Evolutionary conservation across 2,329 filamentous ascomycete species (phyloP).

Genomic region (Alternaria sp.): DNA sequence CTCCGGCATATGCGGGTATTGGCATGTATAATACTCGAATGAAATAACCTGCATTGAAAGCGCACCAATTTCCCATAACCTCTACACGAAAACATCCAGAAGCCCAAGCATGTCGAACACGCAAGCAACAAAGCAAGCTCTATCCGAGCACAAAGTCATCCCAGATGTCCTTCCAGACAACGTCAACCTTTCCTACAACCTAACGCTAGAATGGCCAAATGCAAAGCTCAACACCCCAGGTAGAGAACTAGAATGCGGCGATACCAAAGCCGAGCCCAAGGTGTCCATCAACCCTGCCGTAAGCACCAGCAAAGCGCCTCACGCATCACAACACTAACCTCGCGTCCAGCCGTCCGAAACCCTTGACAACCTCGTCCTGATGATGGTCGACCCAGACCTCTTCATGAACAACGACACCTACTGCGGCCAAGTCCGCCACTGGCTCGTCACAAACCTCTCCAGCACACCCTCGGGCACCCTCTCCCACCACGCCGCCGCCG

Average conservation of each 20-base stretch:
- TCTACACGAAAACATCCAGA: too few species aligned
- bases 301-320: background rate
- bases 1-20: background rate
- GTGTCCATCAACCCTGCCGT: slow-evolving; percentile 25
- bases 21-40: background rate
- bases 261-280: slow-evolving; percentile 31
- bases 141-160: slow-evolving; percentile 28
- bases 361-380: slow-evolving; percentile 26
- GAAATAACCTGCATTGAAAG: background rate
- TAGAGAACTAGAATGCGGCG: slow-evolving; percentile 24
- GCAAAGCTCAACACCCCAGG: slow-evolving; percentile 24
- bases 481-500: slow-evolving; percentile 6
- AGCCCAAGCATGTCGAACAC: slow-evolving; percentile 10
- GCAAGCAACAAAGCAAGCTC: slow-evolving; percentile 16
- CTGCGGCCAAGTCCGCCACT: slow-evolving; percentile 37
- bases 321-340: background rate
- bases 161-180: slow-evolving; percentile 28
- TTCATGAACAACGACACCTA: slow-evolving; percentile 34
- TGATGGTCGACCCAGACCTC: slow-evolving; percentile 36
- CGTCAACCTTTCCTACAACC: slow-evolving; percentile 21
- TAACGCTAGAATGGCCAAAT: slow-evolving; percentile 28
- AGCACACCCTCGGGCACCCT: slow-evolving; percentile 22
- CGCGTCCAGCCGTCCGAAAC: slow-evolving; percentile 19
- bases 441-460: slow-evolving; percentile 32
- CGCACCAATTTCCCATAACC: background rate